Percentiles rank a stretch among this genome's conserved stretches.
Conservation (phyloP, 441 rosid genomes). For the Arabidopsis lyrata region DNA sequence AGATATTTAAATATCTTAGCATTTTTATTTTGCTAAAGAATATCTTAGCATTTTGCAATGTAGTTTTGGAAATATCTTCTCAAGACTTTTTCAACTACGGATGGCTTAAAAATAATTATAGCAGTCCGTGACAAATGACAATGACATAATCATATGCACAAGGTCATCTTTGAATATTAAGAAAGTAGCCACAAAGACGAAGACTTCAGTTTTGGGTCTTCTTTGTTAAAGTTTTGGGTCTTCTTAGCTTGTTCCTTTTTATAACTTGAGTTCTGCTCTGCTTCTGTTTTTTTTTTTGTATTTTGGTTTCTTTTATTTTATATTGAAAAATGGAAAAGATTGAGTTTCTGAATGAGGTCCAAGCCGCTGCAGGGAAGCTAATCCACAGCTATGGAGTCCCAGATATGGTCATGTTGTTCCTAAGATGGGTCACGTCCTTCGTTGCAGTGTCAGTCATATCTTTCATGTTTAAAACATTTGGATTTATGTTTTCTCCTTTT, state of each 20-base stretch:
- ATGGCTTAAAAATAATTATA: too few relatives aligned
- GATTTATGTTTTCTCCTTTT: background rate
- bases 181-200: too few relatives aligned
- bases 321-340: background rate
- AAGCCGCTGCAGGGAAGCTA: background rate
- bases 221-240: background rate
- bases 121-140: too few relatives aligned
- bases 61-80: too few relatives aligned
- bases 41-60: too few relatives aligned
- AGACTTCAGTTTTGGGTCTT: background rate
- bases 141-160: too few relatives aligned
- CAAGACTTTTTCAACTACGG: too few relatives aligned
- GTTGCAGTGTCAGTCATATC: constrained; percentile 19
- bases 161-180: too few relatives aligned
- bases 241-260: constrained; percentile 6
- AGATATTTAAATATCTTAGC: too few relatives aligned
- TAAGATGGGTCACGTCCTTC: constrained; percentile 19
- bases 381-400: constrained; percentile 1
- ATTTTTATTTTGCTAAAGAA: too few relatives aligned
- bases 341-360: constrained; percentile 15
- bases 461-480: constrained; percentile 7
- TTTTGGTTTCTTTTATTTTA: background rate
- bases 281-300: background rate
- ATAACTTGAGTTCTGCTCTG: background rate
- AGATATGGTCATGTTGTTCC: background rate